Base-by-base conservation (phyloP, 192 early-diverging fungal genomes). In the Geranomyces variabilis region DNA sequence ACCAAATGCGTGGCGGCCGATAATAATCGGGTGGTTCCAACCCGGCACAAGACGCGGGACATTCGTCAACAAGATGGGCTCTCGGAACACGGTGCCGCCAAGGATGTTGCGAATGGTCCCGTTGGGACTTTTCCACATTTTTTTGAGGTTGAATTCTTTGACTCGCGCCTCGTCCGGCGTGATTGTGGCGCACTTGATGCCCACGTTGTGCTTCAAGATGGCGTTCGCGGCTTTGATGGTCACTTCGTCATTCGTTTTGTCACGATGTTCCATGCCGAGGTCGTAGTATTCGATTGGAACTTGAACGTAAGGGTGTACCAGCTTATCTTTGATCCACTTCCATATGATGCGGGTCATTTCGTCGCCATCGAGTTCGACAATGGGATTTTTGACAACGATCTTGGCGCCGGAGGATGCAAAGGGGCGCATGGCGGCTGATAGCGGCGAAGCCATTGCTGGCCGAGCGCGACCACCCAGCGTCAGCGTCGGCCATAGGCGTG, bases 271-370 rank as follows among this genome's bases (percentile, higher is more conserved):
- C 75, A 98, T 88, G 61, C 93, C 90, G 71, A 98, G 84, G 77
- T 98, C 96, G 78, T 88, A 98, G 88, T 97, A 98, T 89, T 95
- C 94, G 87, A 97, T 94, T 71, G 94, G 92, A 44, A 95, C 76
- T 59, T 94, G 86, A 63, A 94, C 78, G 69, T 93, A 93, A 15
- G 95, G 94, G 43, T 94, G 81, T 71, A 95, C 89, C 26, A 94
- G 85, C 79, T 92, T 92, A 75, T 98, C 95, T 79, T 94, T 93
- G 82, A 96, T 97, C 81, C 88, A 84, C 79, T 91, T 86, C 93
- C 93, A 96, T 80, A 99, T 92, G 83, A 99, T 97, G 75, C 96
- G 86, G 34, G 96, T 99, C 95, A 97, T 97, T 84, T 99, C 96
- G 81, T 99, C 96, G 67, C 96, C 96, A 75, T 98, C 93, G 21